Conservation (phyloP, 805 yeast species). For the Vanderwaltozyma tropicalis region DNA sequence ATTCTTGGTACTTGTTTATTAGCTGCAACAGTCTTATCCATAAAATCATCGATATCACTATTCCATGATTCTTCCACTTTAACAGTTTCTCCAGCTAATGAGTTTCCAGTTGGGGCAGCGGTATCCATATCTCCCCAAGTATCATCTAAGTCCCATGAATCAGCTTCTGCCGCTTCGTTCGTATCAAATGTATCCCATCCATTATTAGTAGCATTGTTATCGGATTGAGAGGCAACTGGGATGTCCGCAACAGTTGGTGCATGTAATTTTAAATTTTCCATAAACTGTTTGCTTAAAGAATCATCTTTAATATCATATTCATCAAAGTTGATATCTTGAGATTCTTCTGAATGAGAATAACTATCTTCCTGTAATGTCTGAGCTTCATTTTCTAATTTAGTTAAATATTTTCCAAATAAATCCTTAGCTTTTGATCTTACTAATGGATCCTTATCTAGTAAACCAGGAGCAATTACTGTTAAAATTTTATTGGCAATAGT, state of each 20-base stretch:
- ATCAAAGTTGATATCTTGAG: constrained; percentile 16
- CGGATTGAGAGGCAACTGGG: not conserved
- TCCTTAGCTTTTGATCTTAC: constrained; percentile 66
- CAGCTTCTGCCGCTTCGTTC: not conserved
- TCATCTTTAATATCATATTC: constrained; percentile 9
- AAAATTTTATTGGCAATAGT: constrained; percentile 71
- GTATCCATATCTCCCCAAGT: no score
- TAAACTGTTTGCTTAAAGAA: constrained; percentile 13
- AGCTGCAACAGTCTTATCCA: not conserved
- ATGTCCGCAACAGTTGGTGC: constrained; percentile 1
- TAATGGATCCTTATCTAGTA: constrained; percentile 60
- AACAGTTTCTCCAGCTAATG: constrained; percentile 5
- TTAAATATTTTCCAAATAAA: constrained; percentile 53
- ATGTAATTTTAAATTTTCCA: constrained; percentile 10
- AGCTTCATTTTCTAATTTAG: constrained; percentile 41
- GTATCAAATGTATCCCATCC: constrained; percentile 24
- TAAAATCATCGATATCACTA: constrained; percentile 6
- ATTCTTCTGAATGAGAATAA: constrained; percentile 3
- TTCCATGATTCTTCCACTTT: constrained; percentile 17
- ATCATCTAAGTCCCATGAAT: not conserved
- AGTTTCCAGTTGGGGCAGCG: not conserved
- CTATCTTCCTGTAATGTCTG: constrained; percentile 12
- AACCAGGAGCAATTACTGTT: constrained; percentile 75
- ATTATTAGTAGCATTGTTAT: constrained; percentile 6
- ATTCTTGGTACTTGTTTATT: not conserved